phyloP scores from a whole-genome alignment of 495 filamentous ascomycete species.

The Daldinia vernicosa region DNA sequence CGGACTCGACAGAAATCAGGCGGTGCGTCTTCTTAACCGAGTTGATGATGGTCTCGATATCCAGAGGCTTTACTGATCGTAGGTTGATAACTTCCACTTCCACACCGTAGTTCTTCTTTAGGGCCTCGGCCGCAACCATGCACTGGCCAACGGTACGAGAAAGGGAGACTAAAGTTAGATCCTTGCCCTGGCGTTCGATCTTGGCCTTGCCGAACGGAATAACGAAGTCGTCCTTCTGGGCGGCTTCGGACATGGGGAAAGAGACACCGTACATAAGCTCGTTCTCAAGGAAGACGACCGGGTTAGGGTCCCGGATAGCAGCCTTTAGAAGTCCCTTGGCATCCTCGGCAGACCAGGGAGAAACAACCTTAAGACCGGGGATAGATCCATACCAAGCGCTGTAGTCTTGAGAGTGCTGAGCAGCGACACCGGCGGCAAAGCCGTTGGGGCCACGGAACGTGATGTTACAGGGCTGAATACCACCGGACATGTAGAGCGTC shows the following conservation, averaged over 20 bases:
- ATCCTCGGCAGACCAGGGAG: slow-evolving; percentile 95
- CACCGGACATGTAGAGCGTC: slow-evolving; percentile 99
- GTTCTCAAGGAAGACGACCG: slow-evolving; percentile 94
- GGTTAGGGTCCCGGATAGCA: slow-evolving; percentile 97
- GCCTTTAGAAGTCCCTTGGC: slow-evolving; percentile 98
- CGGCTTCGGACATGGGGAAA: slow-evolving; percentile 96
- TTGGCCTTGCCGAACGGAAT: slow-evolving; percentile 98
- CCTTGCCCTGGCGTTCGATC: slow-evolving; percentile 94
- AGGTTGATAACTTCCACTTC: slow-evolving; percentile 98
- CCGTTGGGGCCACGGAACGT: slow-evolving; percentile 99
- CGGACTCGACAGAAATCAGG: slow-evolving; percentile 91
- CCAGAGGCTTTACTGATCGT: slow-evolving; percentile 93
- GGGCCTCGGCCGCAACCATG: slow-evolving; percentile 81
- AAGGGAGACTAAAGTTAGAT: slow-evolving; percentile 92
- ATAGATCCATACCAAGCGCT: slow-evolving; percentile 98
- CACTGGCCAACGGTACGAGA: slow-evolving; percentile 96
- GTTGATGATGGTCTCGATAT: slow-evolving; percentile 92
- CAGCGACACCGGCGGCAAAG: slow-evolving; percentile 93
- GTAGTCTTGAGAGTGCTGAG: slow-evolving; percentile 99
- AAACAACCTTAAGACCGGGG: slow-evolving; percentile 94
- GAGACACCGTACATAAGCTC: slow-evolving; percentile 94
- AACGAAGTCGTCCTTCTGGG: slow-evolving; percentile 94
- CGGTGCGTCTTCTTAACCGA: slow-evolving; percentile 98
- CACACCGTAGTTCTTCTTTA: slow-evolving; percentile 96
- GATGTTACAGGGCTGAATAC: slow-evolving; percentile 99